These are phyloP conservation scores for Guadua angustifolia DNA, from an alignment of 176 grass and related monocot genomes.

Conservation along the genomic window DNA sequence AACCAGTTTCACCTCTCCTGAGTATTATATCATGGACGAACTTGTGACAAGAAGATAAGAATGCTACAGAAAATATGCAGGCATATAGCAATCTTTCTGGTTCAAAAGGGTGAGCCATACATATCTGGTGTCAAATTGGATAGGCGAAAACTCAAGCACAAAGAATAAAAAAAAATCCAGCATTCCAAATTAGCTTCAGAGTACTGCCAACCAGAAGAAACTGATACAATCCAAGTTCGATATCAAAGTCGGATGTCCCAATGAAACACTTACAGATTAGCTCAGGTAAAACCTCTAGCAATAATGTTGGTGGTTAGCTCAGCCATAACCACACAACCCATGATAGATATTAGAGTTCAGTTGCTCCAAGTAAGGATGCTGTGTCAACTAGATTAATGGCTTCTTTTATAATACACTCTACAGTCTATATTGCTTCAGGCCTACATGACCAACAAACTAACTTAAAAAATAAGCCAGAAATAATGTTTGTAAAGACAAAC, in stretches of 20 bases:
- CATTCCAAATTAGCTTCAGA: conserved; percentile 22
- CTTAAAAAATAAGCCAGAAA: background rate
- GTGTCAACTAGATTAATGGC: conserved; percentile 7
- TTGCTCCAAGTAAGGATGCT: conserved; percentile 15
- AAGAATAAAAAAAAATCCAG: too few relatives aligned
- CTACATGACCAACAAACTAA: background rate
- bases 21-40: too few relatives aligned
- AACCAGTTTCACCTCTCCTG: too few relatives aligned
- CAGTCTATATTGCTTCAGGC: background rate
- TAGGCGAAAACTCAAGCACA: conserved; percentile 12
- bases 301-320: background rate
- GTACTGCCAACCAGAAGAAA: conserved; percentile 27
- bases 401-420: conserved; percentile 1
- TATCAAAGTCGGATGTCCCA: conserved; percentile 19
- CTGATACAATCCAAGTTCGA: conserved; percentile 20
- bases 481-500: background rate
- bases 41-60: too few relatives aligned
- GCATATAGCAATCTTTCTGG: conserved; percentile 1
- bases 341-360: conserved; percentile 16
- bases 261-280: conserved; percentile 2
- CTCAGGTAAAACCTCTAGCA: conserved; percentile 9
- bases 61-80: background rate
- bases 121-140: background rate
- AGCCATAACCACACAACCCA: conserved; percentile 29
- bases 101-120: background rate